These are phyloP conservation scores for Lichtheimia corymbifera DNA, from an alignment of 371 early-diverging fungal species.

Conservation along the genomic window DNA sequence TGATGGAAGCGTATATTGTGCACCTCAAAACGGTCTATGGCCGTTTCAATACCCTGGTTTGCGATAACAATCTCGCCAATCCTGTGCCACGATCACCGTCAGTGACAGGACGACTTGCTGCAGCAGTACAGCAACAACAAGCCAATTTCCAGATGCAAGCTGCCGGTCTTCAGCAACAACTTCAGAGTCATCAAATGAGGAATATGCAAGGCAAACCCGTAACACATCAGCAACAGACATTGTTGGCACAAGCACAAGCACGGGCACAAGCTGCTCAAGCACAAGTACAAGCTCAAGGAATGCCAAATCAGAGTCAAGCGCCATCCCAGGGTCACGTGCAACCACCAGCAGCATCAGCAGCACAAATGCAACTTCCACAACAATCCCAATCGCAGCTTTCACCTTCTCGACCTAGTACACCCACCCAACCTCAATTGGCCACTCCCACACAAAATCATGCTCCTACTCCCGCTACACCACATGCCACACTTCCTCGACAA, in stretches of 20 bases:
- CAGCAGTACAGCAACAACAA: constrained; percentile 26
- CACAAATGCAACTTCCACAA: constrained; percentile 18
- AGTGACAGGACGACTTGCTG: constrained; percentile 37
- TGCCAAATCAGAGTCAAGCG: constrained; percentile 12
- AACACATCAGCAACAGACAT: constrained; percentile 34
- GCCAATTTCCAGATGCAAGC: constrained; percentile 21
- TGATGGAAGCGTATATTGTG: constrained; percentile 57
- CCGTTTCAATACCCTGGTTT: constrained; percentile 48
- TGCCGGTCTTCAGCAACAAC: constrained; percentile 17
- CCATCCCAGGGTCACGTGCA: constrained; percentile 21
- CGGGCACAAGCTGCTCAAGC: constrained; percentile 20
- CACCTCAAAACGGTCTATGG: constrained; percentile 58
- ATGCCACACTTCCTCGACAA: constrained; percentile 27
- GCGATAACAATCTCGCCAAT: constrained; percentile 54
- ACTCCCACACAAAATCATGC: constrained; percentile 43
- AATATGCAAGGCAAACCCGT: constrained; percentile 33
- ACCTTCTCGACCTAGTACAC: constrained; percentile 14
- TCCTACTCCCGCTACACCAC: constrained; percentile 29
- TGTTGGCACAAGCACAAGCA: constrained; percentile 23
- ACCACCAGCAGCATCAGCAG: constrained; percentile 7
- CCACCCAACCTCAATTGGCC: constrained; percentile 39
- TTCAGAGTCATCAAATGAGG: constrained; percentile 28
- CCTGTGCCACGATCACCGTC: constrained; percentile 50
- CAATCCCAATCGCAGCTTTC: constrained; percentile 30
- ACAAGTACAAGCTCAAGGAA: constrained; percentile 26